Evolutionary conservation across 139 green algal genomes (phyloP).

Genomic region (Edaphochlamys debaryana): DNA sequence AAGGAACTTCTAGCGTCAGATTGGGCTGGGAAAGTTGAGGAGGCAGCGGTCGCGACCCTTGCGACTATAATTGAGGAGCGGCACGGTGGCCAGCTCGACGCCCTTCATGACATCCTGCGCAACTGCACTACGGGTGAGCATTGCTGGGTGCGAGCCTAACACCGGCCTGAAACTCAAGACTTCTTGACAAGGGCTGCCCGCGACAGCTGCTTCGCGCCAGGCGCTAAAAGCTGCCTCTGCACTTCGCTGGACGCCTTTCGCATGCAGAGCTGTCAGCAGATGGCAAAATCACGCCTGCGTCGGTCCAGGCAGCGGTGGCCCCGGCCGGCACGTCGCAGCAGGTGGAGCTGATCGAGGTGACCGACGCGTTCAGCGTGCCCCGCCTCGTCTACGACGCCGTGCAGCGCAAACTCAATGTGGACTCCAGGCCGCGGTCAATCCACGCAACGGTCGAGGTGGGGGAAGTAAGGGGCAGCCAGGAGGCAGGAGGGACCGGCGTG

Average conservation of each 20-base stretch:
- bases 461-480: neutral
- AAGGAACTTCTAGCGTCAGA: constrained; percentile 42
- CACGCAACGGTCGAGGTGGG: constrained; percentile 44
- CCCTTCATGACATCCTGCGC: neutral
- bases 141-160: too few species aligned
- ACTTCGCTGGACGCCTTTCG: too few species aligned
- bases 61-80: constrained; percentile 26
- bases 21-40: constrained; percentile 7
- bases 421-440: constrained; percentile 46
- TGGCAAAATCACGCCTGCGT: constrained; percentile 16
- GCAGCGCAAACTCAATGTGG: constrained; percentile 61
- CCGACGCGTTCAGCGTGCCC: constrained; percentile 71
- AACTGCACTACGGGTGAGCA: neutral
- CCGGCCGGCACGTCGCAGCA: neutral
- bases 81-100: constrained; percentile 24
- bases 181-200: too few species aligned
- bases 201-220: too few species aligned
- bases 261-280: constrained; percentile 7
- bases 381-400: constrained; percentile 72
- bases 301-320: neutral
- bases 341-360: constrained; percentile 54
- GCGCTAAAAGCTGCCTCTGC: too few species aligned
- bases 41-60: constrained; percentile 4
- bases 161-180: too few species aligned
- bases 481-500: neutral